Base-by-base conservation (phyloP, 345 rosid species). In the Combretum micranthum region DNA sequence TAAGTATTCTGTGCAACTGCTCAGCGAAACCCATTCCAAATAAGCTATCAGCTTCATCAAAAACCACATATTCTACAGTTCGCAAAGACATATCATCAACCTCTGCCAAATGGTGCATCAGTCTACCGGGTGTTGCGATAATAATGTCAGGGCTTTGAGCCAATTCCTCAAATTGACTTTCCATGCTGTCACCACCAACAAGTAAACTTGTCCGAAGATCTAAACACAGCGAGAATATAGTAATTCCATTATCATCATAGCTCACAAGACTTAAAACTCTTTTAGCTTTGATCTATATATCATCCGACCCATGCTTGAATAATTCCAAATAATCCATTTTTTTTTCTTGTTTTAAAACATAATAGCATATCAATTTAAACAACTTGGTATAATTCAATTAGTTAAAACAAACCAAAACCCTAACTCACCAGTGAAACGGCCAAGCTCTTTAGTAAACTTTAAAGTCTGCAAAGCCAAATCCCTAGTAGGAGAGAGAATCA, bases 111-210 rank as follows among this genome's bases (percentile, higher is more conserved):
- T 82, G 97, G 75, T 89, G 97, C 99, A 93, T 85, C 14, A 93
- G 75, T 64, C 99, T 79, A 55, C 99, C 97, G 23, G 99, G 99
- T 13, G 97, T 85, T 20, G 99, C 97, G 68, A 93, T 93, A 44
- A 93, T 80, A 39, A 89, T 77, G 78, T 93, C 99, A 0, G 99
- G 99, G 52, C 82, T 83, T 62, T 85, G 89, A 15, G 97, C 86
- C 53, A 93, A 71, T 62, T 93, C 99, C 62, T 87, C 96, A 68
- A 93, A 93, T 73, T 93, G 97, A 50, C 62, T 82, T 67, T 89
- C 86, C 97, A 93, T 86, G 59, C 97, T 82, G 61, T 93, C 94
- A 56, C 99, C 99, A 46, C 99, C 99, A 60, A 93, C 97, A 37
- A 93, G 77, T 75, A 93, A 79, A 64, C 85, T 85, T 18, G 75